Conservation (phyloP, 331 rosid species). For the Prunus yedoensis region DNA sequence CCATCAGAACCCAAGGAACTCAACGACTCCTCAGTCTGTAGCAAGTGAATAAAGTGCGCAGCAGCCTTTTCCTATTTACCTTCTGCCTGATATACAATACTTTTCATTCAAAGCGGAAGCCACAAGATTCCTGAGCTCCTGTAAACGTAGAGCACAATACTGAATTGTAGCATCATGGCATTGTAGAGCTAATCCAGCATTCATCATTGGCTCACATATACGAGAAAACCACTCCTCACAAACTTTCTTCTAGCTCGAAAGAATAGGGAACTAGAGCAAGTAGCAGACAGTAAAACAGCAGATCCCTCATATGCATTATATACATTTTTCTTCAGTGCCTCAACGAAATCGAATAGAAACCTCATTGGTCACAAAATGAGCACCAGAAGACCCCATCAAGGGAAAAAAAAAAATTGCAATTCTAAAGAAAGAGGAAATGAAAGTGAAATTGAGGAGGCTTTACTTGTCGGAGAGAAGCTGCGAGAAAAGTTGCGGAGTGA, state of each 20-base stretch:
- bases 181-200: conserved; percentile 92
- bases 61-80: conserved; percentile 92
- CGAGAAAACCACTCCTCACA: conserved; percentile 99
- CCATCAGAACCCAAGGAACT: conserved; percentile 86
- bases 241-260: conserved; percentile 92
- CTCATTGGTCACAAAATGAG: conserved; percentile 92
- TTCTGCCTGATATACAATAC: conserved; percentile 55
- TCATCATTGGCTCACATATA: conserved; percentile 97
- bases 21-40: conserved; percentile 75
- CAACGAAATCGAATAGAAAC: conserved; percentile 78
- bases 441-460: not conserved
- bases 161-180: conserved; percentile 85
- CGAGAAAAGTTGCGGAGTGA: conserved; percentile 87
- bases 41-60: conserved; percentile 77
- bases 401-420: not conserved
- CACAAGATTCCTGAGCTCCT: conserved; percentile 72
- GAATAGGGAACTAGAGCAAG: conserved; percentile 81
- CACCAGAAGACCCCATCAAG: conserved; percentile 84
- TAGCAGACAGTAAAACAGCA: conserved; percentile 67
- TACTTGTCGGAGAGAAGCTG: conserved; percentile 89
- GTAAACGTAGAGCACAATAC: conserved; percentile 78
- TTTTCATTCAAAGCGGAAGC: conserved; percentile 65
- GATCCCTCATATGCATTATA: conserved; percentile 97
- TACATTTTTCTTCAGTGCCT: conserved; percentile 91
- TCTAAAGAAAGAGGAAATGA: not conserved